A percentile compares a stretch with the other conserved stretches of the same genome.
Conservation (phyloP, 345 rosid species). For the Murraya koenigii region DNA sequence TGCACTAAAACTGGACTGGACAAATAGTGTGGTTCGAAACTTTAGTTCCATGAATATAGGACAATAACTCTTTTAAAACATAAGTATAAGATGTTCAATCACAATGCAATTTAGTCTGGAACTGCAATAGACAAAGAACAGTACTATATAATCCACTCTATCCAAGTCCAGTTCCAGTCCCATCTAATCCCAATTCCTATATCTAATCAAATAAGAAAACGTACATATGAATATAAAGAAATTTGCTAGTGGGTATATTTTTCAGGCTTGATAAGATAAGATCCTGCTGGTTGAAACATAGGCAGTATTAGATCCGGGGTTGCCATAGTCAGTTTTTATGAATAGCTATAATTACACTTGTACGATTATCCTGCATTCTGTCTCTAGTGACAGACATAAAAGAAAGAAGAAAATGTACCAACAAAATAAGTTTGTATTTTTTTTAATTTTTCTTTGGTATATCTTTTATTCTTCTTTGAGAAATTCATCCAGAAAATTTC, state of each 20-base stretch:
- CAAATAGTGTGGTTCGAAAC: background rate
- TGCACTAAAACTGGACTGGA: background rate
- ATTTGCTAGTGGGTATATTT: background rate
- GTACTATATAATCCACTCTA: background rate
- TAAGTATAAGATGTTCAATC: background rate
- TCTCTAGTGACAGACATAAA: background rate
- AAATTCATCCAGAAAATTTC: background rate
- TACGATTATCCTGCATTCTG: background rate
- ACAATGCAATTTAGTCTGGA: background rate
- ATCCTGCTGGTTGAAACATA: background rate
- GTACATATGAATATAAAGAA: background rate
- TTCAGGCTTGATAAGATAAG: background rate
- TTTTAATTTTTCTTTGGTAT: background rate
- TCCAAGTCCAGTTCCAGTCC: background rate
- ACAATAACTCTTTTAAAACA: background rate
- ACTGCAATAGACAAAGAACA: background rate
- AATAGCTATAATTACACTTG: background rate
- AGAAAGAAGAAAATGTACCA: background rate
- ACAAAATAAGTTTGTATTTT: background rate
- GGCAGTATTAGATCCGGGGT: background rate
- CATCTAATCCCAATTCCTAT: background rate
- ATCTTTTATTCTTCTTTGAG: background rate
- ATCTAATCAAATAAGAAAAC: background rate
- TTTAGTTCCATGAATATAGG: background rate
- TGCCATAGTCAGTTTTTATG: background rate